phyloP scores from a whole-genome alignment of 305 asterid species.

The Fraxinus greggii region DNA sequence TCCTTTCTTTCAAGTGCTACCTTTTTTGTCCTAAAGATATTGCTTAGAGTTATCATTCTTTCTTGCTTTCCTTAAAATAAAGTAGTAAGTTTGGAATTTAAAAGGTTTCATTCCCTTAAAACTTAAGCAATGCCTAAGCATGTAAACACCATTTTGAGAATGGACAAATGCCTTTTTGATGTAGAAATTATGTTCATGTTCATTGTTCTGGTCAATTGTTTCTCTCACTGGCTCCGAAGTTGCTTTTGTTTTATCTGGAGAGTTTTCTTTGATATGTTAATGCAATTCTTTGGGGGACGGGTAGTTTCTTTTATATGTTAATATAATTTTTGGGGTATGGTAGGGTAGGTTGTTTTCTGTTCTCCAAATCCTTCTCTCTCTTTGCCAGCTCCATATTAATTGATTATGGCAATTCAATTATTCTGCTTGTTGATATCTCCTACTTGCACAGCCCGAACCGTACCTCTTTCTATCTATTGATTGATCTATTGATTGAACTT shows the following conservation, averaged over 20 bases:
- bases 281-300: background rate
- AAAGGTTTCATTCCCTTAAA: background rate
- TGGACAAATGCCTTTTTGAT: background rate
- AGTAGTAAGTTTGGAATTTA: background rate
- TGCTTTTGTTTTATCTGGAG: background rate
- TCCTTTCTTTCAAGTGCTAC: background rate
- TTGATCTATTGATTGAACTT: constrained; percentile 21
- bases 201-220: background rate
- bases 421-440: background rate
- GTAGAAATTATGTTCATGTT: background rate
- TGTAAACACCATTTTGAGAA: background rate
- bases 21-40: background rate
- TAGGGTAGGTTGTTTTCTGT: background rate
- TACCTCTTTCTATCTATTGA: constrained; percentile 16
- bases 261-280: background rate
- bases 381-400: background rate
- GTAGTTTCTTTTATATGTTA: background rate
- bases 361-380: background rate
- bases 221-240: background rate
- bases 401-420: background rate
- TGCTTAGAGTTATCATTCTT: background rate
- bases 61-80: background rate
- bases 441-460: background rate
- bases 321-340: background rate
- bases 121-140: background rate